Evolutionary conservation across 2,329 filamentous ascomycete genomes (phyloP).

Genomic region (Trichoderma atrobrunneum): DNA sequence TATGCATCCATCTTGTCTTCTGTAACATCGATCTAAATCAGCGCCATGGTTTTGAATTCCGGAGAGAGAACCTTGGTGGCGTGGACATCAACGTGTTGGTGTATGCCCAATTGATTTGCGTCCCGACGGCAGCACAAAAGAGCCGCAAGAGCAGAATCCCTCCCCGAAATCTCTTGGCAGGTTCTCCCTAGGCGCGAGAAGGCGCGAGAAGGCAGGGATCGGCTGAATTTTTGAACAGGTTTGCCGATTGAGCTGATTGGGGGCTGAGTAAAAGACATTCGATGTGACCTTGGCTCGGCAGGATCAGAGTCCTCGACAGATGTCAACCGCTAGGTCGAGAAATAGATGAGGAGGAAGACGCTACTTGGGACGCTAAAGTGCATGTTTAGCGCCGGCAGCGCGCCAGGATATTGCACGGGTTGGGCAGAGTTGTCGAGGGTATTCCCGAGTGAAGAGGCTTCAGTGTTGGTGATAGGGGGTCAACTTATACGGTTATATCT

Average conservation of each 20-base stretch:
- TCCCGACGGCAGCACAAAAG: background rate
- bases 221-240: background rate
- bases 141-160: background rate
- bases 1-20: background rate
- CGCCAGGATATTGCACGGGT: background rate
- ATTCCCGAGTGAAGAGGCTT: background rate
- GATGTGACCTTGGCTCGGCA: background rate
- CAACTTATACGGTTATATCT: background rate
- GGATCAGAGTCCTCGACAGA: background rate
- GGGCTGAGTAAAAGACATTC: background rate
- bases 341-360: conserved; percentile 3
- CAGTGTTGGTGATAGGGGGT: background rate
- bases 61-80: background rate
- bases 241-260: background rate
- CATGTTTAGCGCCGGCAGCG: background rate
- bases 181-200: background rate
- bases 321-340: background rate
- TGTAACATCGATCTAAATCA: background rate
- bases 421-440: background rate
- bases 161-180: background rate
- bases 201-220: background rate
- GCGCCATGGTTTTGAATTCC: background rate
- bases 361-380: background rate
- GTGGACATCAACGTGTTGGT: background rate
- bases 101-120: background rate